phyloP scores from a whole-genome alignment of 1,284 basidiomycete species.

The Inonotus obliquus region DNA sequence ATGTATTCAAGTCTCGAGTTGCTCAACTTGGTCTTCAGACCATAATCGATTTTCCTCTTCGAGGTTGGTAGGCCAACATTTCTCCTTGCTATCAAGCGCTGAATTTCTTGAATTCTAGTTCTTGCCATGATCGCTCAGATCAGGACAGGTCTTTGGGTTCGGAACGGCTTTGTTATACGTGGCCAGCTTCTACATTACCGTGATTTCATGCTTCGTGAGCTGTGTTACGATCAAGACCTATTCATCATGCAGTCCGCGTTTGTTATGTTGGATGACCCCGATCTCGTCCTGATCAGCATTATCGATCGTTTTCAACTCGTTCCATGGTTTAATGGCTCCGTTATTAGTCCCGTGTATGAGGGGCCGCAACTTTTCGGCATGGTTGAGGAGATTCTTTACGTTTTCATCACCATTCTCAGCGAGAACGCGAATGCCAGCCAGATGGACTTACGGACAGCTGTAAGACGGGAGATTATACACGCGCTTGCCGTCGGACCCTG shows the following conservation, averaged over 20 bases:
- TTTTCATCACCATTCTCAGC: slow-evolving; percentile 83
- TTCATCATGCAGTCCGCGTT: slow-evolving; percentile 88
- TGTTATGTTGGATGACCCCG: slow-evolving; percentile 68
- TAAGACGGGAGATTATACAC: slow-evolving; percentile 87
- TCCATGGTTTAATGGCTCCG: slow-evolving; percentile 71
- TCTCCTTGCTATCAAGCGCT: neutral
- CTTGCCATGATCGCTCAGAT: slow-evolving; percentile 92
- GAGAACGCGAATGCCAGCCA: slow-evolving; percentile 78
- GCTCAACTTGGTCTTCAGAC: slow-evolving; percentile 54
- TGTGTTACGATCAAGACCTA: slow-evolving; percentile 96
- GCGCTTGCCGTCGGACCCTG: slow-evolving; percentile 85
- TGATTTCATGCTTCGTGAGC: slow-evolving; percentile 92
- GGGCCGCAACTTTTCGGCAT: slow-evolving; percentile 72
- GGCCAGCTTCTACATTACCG: slow-evolving; percentile 97
- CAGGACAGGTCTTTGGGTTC: slow-evolving; percentile 93
- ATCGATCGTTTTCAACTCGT: slow-evolving; percentile 87
- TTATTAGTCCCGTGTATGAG: slow-evolving; percentile 61
- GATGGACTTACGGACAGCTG: slow-evolving; percentile 61
- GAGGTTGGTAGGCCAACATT: slow-evolving; percentile 66
- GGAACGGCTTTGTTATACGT: slow-evolving; percentile 94
- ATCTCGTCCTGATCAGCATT: slow-evolving; percentile 78
- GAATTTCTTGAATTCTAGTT: slow-evolving; percentile 42
- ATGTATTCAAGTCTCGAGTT: slow-evolving; percentile 58
- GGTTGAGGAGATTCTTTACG: slow-evolving; percentile 89
- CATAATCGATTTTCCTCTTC: slow-evolving; percentile 80